Conservation (phyloP, 108 stramenopile genomes). For the Fragilariopsis cylindrus region DNA sequence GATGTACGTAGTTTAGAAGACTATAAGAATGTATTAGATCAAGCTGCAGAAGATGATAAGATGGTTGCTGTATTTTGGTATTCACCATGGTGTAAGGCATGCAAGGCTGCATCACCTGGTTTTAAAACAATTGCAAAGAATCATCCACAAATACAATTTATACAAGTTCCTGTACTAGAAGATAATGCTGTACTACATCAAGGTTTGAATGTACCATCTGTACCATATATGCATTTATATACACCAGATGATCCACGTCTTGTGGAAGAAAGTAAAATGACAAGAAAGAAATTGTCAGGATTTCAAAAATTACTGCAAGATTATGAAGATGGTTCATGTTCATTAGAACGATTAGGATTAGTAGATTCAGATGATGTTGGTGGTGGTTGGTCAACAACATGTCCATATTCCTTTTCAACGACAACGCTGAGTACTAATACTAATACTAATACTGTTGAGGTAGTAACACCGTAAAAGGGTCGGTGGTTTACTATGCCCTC, state of each 20-base stretch:
- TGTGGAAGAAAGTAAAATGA: slow-evolving; percentile 50
- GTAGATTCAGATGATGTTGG: not conserved
- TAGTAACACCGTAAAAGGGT: no score
- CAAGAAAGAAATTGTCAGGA: slow-evolving; percentile 18
- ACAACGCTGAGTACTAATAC: no score
- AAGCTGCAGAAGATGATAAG: slow-evolving; percentile 27
- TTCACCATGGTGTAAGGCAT: slow-evolving; percentile 81
- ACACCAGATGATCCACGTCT: slow-evolving; percentile 56
- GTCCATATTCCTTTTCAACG: slow-evolving; percentile 18
- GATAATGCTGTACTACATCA: slow-evolving; percentile 72
- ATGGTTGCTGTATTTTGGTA: slow-evolving; percentile 80
- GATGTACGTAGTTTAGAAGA: slow-evolving; percentile 53
- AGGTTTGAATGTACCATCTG: slow-evolving; percentile 64
- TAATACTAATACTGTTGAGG: no score
- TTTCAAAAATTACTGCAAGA: slow-evolving; percentile 27
- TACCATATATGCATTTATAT: slow-evolving; percentile 78
- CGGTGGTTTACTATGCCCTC: no score
- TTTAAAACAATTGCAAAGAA: slow-evolving; percentile 55
- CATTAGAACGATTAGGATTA: slow-evolving; percentile 7
- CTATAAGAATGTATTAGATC: slow-evolving; percentile 52
- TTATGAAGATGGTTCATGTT: slow-evolving; percentile 23
- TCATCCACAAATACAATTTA: slow-evolving; percentile 49
- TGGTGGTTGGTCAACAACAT: slow-evolving; percentile 22
- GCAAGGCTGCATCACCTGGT: slow-evolving; percentile 68
- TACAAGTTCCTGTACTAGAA: slow-evolving; percentile 71